Percentiles rank a stretch among this genome's conserved stretches.
These are phyloP conservation scores for Globisporangium irregulare DNA, from an alignment of 352 stramenopile species.

Conservation along the genomic window DNA sequence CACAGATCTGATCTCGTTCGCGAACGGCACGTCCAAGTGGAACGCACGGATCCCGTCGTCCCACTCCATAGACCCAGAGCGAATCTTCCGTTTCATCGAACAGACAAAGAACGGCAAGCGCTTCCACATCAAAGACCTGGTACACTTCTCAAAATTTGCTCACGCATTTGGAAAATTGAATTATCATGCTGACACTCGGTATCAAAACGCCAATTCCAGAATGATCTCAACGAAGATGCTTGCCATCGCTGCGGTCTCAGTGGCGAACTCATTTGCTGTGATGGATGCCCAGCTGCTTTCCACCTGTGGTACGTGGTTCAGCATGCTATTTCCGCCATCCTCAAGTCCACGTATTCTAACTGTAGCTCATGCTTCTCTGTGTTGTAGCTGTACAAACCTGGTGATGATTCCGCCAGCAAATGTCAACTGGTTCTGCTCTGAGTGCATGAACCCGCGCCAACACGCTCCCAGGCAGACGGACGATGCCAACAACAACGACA, in stretches of 20 bases:
- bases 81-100: constrained; percentile 70
- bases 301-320: constrained; percentile 48
- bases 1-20: constrained; percentile 57
- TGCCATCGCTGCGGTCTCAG: constrained; percentile 71
- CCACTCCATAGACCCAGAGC: constrained; percentile 45
- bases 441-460: constrained; percentile 49
- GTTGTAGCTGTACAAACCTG: constrained; percentile 59
- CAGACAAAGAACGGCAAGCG: constrained; percentile 58
- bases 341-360: constrained; percentile 5
- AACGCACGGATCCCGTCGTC: constrained; percentile 55
- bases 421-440: constrained; percentile 67
- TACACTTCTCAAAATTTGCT: constrained; percentile 22
- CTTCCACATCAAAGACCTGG: constrained; percentile 55
- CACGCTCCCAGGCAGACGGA: constrained; percentile 12
- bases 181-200: background rate
- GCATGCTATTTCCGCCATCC: background rate
- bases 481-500: constrained; percentile 10
- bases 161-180: constrained; percentile 7
- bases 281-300: constrained; percentile 74
- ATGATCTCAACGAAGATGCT: constrained; percentile 79
- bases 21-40: constrained; percentile 62
- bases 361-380: background rate
- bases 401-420: constrained; percentile 44
- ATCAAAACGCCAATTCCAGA: constrained; percentile 22
- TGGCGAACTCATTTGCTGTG: constrained; percentile 78